These are phyloP conservation scores for Fusarium armeniacum DNA, from an alignment of 2,329 filamentous ascomycete species.

Conservation along the genomic window DNA sequence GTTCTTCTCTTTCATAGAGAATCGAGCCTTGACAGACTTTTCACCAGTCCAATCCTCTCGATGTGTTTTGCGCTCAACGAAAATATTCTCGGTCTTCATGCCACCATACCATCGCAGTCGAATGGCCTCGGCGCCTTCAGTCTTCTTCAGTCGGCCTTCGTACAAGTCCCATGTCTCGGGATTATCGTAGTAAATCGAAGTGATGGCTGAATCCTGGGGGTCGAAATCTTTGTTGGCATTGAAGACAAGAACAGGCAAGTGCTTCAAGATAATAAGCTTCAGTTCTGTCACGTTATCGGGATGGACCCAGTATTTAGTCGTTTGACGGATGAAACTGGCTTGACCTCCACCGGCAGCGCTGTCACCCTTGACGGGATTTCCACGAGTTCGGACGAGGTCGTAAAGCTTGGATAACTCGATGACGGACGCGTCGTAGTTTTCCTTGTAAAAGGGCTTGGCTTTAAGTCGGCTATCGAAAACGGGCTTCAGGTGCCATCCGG, in stretches of 20 bases:
- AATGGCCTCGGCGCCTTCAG: conserved; percentile 96
- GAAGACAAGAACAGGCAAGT: conserved; percentile 96
- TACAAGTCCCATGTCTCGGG: conserved; percentile 94
- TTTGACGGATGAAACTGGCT: conserved; percentile 96
- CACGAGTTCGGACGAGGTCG: conserved; percentile 92
- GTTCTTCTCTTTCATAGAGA: conserved; percentile 96
- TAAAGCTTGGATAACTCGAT: conserved; percentile 96
- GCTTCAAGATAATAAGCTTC: conserved; percentile 97
- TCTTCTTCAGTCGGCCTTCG: conserved; percentile 94
- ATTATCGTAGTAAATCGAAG: conserved; percentile 99
- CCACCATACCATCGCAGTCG: conserved; percentile 97
- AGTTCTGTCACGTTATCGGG: conserved; percentile 98
- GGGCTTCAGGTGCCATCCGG: conserved; percentile 90
- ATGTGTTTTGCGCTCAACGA: conserved; percentile 97
- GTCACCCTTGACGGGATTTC: conserved; percentile 93
- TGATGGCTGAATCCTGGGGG: conserved; percentile 90
- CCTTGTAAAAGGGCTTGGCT: conserved; percentile 98
- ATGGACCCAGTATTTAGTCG: conserved; percentile 99
- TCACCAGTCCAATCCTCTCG: conserved; percentile 99
- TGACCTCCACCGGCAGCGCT: conserved; percentile 91
- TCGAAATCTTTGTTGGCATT: conserved; percentile 98
- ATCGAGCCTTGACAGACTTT: conserved; percentile 98
- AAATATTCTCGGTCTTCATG: conserved; percentile 95
- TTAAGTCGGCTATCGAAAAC: conserved; percentile 96
- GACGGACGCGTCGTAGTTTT: conserved; percentile 97